Conservation (phyloP, 2,329 filamentous ascomycete species). For the Talaromyces marneffei region DNA sequence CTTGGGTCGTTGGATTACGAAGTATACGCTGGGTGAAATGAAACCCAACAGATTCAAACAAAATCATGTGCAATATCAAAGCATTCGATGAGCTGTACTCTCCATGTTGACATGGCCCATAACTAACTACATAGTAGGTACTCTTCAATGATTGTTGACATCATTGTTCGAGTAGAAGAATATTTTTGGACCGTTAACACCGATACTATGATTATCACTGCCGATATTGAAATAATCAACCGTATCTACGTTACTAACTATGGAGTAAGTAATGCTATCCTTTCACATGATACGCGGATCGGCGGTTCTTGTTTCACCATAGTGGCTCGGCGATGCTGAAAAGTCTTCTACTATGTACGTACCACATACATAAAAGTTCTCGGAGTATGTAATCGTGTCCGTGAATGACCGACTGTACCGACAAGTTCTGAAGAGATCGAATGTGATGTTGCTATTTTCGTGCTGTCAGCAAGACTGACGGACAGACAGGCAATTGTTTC, state of each 20-base stretch:
- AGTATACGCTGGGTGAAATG: not conserved
- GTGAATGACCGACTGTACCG: not conserved
- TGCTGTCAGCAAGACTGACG: not conserved
- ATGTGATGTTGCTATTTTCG: not conserved
- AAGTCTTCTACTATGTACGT: not conserved
- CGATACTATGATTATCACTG: not conserved
- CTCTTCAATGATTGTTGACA: not conserved
- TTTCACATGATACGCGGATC: constrained; percentile 15
- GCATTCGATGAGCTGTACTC: not conserved
- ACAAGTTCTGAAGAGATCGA: not conserved
- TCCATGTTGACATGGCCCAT: no score
- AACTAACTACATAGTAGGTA: no score
- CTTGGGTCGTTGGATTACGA: not conserved
- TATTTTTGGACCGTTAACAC: not conserved
- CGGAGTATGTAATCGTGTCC: not conserved
- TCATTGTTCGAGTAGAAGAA: not conserved
- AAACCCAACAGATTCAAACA: no score
- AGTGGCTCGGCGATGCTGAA: not conserved
- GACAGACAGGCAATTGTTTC: not conserved
- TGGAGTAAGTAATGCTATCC: no score
- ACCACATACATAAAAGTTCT: not conserved
- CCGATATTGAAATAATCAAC: not conserved
- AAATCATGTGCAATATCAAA: not conserved
- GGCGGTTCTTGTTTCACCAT: constrained; percentile 11
- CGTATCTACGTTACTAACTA: no score